Conservation (phyloP, 352 stramenopile species). For the Phytophthora pisi region DNA sequence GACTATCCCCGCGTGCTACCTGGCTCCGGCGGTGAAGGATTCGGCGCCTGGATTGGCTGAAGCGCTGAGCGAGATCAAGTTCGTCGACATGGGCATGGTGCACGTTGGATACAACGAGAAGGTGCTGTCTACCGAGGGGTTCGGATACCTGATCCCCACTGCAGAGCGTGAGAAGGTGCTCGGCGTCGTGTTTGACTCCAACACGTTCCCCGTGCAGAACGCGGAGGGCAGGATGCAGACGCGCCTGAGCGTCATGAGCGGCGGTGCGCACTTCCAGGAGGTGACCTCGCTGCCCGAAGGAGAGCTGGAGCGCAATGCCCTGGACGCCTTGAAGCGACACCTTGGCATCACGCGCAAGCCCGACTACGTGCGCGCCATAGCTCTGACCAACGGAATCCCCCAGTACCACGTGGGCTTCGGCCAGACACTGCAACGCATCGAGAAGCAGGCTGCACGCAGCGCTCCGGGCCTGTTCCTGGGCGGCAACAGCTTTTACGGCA, state of each 20-base stretch:
- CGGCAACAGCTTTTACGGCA: constrained; percentile 89
- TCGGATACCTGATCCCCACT: constrained; percentile 86
- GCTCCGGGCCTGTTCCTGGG: constrained; percentile 57
- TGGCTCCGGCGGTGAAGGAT: constrained; percentile 51
- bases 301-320: constrained; percentile 65
- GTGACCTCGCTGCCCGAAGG: constrained; percentile 45
- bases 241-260: constrained; percentile 85
- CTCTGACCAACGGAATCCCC: constrained; percentile 73
- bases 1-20: constrained; percentile 68
- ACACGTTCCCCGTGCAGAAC: constrained; percentile 89
- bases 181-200: constrained; percentile 89
- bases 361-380: constrained; percentile 59
- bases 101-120: constrained; percentile 75
- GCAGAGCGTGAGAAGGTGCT: constrained; percentile 75
- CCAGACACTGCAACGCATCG: constrained; percentile 62
- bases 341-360: constrained; percentile 65
- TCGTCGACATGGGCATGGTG: constrained; percentile 83
- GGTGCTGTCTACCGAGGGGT: constrained; percentile 71
- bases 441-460: constrained; percentile 49
- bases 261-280: constrained; percentile 77
- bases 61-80: constrained; percentile 71
- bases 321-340: constrained; percentile 76
- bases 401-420: constrained; percentile 88
- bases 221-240: constrained; percentile 49
- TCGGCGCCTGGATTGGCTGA: constrained; percentile 53